These are phyloP conservation scores for Solanum acaule DNA, from an alignment of 257 asterid species.

Conservation along the genomic window DNA sequence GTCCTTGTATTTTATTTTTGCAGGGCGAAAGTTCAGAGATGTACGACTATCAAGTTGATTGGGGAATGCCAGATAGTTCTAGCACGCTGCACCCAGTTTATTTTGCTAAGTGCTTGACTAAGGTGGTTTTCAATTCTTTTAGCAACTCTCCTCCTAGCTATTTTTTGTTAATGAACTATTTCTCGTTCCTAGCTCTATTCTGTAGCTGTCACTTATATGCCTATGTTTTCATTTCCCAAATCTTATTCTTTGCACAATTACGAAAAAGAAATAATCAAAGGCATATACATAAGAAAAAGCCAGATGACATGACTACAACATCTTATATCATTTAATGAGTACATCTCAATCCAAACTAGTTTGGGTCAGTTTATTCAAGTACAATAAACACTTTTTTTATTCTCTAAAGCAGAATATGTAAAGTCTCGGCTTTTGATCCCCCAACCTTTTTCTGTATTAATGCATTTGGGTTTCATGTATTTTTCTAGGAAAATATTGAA, in stretches of 20 bases:
- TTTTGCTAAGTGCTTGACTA: constrained; percentile 69
- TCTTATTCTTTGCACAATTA: neutral
- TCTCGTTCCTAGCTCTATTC: neutral
- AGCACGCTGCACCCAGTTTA: constrained; percentile 58
- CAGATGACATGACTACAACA: neutral
- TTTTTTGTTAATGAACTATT: neutral
- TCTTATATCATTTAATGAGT: neutral
- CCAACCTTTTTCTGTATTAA: neutral
- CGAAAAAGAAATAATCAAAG: neutral
- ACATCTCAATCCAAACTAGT: neutral
- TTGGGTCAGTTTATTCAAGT: neutral
- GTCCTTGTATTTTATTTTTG: neutral
- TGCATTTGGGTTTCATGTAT: neutral
- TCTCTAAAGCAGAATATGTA: neutral
- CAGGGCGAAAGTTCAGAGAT: constrained; percentile 46
- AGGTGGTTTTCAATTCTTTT: constrained; percentile 31
- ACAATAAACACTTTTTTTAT: neutral
- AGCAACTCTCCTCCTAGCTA: neutral
- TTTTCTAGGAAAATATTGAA: neutral
- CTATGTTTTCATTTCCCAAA: neutral
- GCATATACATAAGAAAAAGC: neutral
- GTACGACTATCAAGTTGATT: constrained; percentile 25
- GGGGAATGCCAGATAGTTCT: constrained; percentile 55
- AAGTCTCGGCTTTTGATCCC: neutral
- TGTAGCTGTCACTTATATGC: neutral